Evolutionary conservation across 139 green algal genomes (phyloP), one percentile per base, ranked within the genome.

Genomic region (Chlamydomonas asymmetrica): DNA sequence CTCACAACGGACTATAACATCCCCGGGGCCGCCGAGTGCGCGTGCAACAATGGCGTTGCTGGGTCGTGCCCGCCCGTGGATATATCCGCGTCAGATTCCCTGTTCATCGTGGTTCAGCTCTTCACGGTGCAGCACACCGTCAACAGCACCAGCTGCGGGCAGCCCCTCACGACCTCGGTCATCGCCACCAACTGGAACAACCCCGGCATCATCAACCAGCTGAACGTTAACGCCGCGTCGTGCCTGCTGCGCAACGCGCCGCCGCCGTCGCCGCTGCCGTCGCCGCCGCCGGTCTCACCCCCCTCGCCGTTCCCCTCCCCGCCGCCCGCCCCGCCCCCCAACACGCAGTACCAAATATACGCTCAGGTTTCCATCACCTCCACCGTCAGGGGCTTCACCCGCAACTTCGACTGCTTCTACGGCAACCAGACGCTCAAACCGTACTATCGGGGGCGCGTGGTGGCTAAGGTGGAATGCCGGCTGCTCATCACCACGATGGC

Each of bases 31-130:
- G n/a, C n/a, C n/a, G n/a, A n/a, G n/a, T n/a, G n/a, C n/a, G n/a
- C n/a, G n/a, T n/a, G n/a, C n/a, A n/a, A n/a, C n/a, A n/a, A n/a
- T n/a, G n/a, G n/a, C n/a, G n/a, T n/a, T n/a, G n/a, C n/a, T n/a
- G n/a, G n/a, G n/a, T n/a, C n/a, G n/a, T 77, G 71, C 71, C 59
- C 68, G 59, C 59, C 59, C 23, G 71, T 77, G 0, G 71, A 77
- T 32, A 69, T 77, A 25, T 62, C 59, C 32, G 3, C 20, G 13
- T 23, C 71, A 0, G 1, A 7, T 23, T 3, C n/a, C 32, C 27
- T 77, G 10, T 70, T 63, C 71, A 61, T 77, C 32, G 59, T 61
- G 6, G 8, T 77, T 13, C 61, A 68, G 32, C 3, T 77, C 59
- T 70, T 70, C 71, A 59, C 59, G 25, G 59, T 77, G 59, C 71